phyloP scores from a whole-genome alignment of 345 rosid species.

The Gossypium thurberi region DNA sequence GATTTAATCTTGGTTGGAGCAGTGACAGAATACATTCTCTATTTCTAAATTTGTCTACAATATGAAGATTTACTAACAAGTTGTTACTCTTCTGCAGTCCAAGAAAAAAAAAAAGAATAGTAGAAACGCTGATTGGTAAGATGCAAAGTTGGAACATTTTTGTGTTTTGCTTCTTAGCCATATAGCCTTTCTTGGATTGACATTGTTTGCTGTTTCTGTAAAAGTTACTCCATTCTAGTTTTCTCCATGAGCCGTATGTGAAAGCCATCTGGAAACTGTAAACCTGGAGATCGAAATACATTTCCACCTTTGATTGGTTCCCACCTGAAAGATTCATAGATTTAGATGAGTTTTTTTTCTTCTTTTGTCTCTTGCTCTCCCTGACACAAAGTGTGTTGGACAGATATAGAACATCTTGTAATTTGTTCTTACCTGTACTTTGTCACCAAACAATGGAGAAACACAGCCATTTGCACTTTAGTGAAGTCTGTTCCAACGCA shows the following conservation, averaged over 20 bases:
- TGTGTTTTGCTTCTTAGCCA: neutral
- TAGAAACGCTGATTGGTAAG: conserved; percentile 6
- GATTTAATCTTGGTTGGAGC: conserved; percentile 8
- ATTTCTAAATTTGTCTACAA: conserved; percentile 8
- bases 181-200: conserved; percentile 6
- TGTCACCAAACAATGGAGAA: conserved; percentile 74
- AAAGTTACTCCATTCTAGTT: conserved; percentile 14
- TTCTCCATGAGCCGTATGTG: conserved; percentile 49
- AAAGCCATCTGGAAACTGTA: conserved; percentile 78
- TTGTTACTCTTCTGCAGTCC: conserved; percentile 14
- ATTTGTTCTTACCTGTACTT: conserved; percentile 55
- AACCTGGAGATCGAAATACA: conserved; percentile 69
- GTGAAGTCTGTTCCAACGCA: conserved; percentile 93
- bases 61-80: neutral
- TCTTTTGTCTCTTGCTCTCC: neutral
- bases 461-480: conserved; percentile 75
- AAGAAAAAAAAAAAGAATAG: neutral
- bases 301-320: conserved; percentile 64
- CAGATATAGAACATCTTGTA: neutral
- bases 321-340: conserved; percentile 49
- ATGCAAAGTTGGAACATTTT: conserved; percentile 3
- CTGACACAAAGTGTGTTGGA: neutral
- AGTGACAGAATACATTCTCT: neutral
- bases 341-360: conserved; percentile 4
- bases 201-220: neutral